A percentile compares a stretch with the other conserved stretches of the same genome.
phyloP scores from a whole-genome alignment of 306 rosid genomes.

The Coriaria nepalensis region DNA sequence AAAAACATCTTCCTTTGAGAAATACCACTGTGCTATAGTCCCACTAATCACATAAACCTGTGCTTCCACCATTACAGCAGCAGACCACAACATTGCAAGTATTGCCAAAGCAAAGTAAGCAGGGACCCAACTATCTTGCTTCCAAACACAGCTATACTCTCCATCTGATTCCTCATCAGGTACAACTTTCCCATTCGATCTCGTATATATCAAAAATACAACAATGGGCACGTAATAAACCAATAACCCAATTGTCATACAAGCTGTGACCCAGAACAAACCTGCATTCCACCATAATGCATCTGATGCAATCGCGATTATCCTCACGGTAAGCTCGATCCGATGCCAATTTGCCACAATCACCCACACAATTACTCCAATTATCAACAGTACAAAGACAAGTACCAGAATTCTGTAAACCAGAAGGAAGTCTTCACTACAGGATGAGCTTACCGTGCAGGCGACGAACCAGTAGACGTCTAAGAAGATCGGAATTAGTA shows the following conservation, averaged over 20 bases:
- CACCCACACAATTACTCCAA: slow-evolving; percentile 69
- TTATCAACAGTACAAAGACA: slow-evolving; percentile 39
- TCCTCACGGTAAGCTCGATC: slow-evolving; percentile 61
- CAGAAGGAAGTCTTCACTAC: slow-evolving; percentile 51
- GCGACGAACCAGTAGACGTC: slow-evolving; percentile 88
- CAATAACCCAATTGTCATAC: slow-evolving; percentile 42
- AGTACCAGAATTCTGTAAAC: slow-evolving; percentile 49
- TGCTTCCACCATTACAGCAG: slow-evolving; percentile 54
- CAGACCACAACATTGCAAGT: slow-evolving; percentile 84
- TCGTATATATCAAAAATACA: slow-evolving; percentile 64
- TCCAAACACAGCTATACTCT: slow-evolving; percentile 59
- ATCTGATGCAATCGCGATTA: slow-evolving; percentile 64
- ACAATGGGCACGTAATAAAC: slow-evolving; percentile 59
- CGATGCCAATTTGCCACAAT: slow-evolving; percentile 71
- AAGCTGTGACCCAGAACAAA: slow-evolving; percentile 49
- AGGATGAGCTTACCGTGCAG: slow-evolving; percentile 47
- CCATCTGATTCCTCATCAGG: slow-evolving; percentile 19
- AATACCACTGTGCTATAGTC: slow-evolving; percentile 83
- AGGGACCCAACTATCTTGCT: slow-evolving; percentile 81
- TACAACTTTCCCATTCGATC: slow-evolving; percentile 54
- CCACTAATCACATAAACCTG: slow-evolving; percentile 86
- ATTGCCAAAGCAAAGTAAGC: slow-evolving; percentile 80
- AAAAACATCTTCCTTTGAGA: slow-evolving; percentile 37
- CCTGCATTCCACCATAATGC: slow-evolving; percentile 60
- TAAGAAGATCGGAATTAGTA: slow-evolving; percentile 53